Evolutionary conservation across 208 protist genomes (phyloP), one percentile per base, ranked within the genome.

Genomic region (Trypanosoma boissoni): DNA sequence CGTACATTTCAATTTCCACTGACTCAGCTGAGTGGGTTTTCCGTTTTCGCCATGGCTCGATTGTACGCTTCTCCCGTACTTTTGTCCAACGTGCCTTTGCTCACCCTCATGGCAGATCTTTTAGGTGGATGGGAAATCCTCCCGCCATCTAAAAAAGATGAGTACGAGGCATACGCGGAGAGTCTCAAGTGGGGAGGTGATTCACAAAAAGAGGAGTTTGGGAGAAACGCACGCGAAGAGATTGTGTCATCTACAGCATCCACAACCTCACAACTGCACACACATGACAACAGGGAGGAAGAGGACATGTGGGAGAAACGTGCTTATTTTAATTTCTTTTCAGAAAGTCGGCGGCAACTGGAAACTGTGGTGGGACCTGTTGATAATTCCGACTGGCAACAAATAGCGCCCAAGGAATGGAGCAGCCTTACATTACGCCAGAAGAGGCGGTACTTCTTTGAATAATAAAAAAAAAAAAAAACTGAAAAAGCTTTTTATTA

Each of bases 331-430:
- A 42, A 20, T 24, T 58, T 58, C 24, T 16, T 58, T 3, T 28
- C 2, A 29, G 21, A 55, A 27, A 44, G 48, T 14, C 28, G 42
- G 36, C 21, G 36, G 20, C 67, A 58, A 14, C 44, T 63, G 42
- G 45, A 62, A 32, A 28, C 41, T n/a, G 12, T 49, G 26, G 8
- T 59, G 50, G 54, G 46, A 54, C 34, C 23, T 18, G 26, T 60
- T 12, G 10, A 66, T 36, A 31, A 86, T 10, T 27, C 56, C n/a
- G 68, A 78, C 50, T 92, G 85, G 85, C 37, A 75, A 58, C 64
- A 69, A 26, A 75, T 88, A 14, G 85, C 85, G n/a, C 70, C 50
- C 10, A 75, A 68, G 23, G 85, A 92, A 59, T 92, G 85, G 85
- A 36, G 45, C 27, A 76, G 60, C 43, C 81, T 83, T 57, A 84